A percentile compares a stretch with the other conserved stretches of the same genome.
These are phyloP conservation scores for Cladophialophora carrionii DNA, from an alignment of 2,329 filamentous ascomycete species.

Conservation along the genomic window DNA sequence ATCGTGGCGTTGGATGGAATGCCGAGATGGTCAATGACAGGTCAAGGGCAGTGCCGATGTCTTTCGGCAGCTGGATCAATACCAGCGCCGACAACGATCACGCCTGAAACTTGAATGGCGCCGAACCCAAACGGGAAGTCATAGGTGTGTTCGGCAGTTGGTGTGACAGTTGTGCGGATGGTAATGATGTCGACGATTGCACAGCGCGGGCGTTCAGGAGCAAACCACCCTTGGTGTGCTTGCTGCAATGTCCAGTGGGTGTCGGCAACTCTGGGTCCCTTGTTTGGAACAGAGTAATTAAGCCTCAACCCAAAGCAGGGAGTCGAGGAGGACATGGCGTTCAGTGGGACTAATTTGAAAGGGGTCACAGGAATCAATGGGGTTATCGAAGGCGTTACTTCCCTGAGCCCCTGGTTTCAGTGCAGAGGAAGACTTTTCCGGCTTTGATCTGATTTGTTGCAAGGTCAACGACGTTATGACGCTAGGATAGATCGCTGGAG, in stretches of 20 bases:
- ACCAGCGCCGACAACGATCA: neutral
- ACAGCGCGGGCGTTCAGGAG: constrained; percentile 5
- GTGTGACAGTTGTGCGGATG: neutral
- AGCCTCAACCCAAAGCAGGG: neutral
- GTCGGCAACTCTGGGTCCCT: neutral
- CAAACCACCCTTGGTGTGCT: neutral
- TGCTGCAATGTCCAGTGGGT: neutral
- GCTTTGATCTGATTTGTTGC: neutral
- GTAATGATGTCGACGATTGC: constrained; percentile 5
- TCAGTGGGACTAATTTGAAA: neutral
- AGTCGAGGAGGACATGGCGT: neutral
- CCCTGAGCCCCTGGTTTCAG: neutral
- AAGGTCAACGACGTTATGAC: neutral
- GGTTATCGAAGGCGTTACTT: neutral
- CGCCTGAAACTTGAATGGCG: neutral
- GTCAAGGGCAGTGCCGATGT: neutral
- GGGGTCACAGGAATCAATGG: neutral
- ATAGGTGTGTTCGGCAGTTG: neutral
- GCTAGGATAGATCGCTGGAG: neutral
- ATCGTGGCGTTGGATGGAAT: neutral
- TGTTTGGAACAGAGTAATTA: too few relatives aligned
- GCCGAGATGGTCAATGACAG: neutral
- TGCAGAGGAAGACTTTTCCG: neutral
- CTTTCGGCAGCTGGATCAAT: neutral
- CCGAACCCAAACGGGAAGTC: neutral